phyloP scores from a whole-genome alignment of 768 basidiomycete species.

The Tremella fuciformis region DNA sequence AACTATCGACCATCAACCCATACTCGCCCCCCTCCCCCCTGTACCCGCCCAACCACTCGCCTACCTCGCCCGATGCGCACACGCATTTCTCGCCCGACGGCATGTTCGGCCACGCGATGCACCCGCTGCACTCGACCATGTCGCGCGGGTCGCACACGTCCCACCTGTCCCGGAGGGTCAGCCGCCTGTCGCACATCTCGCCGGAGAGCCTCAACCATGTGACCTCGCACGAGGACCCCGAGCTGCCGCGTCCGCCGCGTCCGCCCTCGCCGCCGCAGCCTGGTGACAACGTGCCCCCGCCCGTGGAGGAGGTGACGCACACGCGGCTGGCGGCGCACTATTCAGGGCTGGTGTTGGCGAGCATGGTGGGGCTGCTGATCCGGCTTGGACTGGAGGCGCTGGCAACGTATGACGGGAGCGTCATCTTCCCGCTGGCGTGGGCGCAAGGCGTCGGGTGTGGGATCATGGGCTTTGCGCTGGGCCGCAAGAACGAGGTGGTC shows the following conservation, averaged over 20 bases:
- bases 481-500: constrained; percentile 68
- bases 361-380: constrained; percentile 80
- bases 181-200: background rate
- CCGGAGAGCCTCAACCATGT: background rate
- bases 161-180: background rate
- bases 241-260: constrained; percentile 8
- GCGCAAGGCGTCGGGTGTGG: constrained; percentile 83
- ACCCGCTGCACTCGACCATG: background rate
- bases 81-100: background rate
- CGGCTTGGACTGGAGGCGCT: constrained; percentile 75
- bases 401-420: constrained; percentile 66
- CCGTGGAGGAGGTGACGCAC: constrained; percentile 20
- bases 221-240: constrained; percentile 11
- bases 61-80: too few relatives aligned
- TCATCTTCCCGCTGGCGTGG: constrained; percentile 80
- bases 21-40: background rate
- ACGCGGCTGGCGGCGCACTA: constrained; percentile 39
- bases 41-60: background rate
- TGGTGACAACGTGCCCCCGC: constrained; percentile 28
- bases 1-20: background rate
- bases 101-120: background rate
- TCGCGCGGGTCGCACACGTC: background rate
- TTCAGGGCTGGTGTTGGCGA: constrained; percentile 59
- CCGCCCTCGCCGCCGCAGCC: constrained; percentile 12
- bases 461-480: constrained; percentile 79